phyloP scores from a whole-genome alignment of 2,329 filamentous ascomycete genomes.

The Botryotinia globosa region DNA sequence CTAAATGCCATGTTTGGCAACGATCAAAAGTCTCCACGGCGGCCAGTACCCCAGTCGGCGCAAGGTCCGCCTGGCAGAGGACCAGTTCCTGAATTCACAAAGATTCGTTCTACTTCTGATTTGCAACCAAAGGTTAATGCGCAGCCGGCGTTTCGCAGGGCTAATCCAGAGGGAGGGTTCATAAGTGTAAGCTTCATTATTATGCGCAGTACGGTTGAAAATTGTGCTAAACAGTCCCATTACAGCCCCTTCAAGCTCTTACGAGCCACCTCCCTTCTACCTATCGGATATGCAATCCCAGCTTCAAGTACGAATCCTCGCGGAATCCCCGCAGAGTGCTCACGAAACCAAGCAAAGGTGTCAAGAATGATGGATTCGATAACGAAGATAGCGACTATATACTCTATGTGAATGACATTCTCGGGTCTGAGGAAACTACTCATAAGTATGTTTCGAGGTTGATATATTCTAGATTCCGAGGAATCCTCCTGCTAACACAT shows the following conservation, averaged over 20 bases:
- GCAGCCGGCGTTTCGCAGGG: slow-evolving; percentile 87
- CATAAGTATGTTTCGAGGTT: slow-evolving; percentile 69
- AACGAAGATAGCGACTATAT: slow-evolving; percentile 99
- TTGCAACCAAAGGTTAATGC: slow-evolving; percentile 78
- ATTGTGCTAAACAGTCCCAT: slow-evolving; percentile 31
- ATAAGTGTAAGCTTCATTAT: slow-evolving; percentile 70
- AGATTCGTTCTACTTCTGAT: slow-evolving; percentile 69
- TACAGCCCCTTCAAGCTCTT: slow-evolving; percentile 86
- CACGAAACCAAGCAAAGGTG: slow-evolving; percentile 96
- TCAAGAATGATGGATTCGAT: slow-evolving; percentile 98
- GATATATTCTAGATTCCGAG: slow-evolving; percentile 24
- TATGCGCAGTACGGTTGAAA: slow-evolving; percentile 4
- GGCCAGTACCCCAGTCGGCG: slow-evolving; percentile 48
- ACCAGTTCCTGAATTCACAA: slow-evolving; percentile 83
- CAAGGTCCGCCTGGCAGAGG: slow-evolving; percentile 52
- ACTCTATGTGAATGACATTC: slow-evolving; percentile 96
- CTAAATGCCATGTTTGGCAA: slow-evolving; percentile 63
- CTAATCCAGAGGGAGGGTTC: slow-evolving; percentile 95
- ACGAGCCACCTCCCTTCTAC: slow-evolving; percentile 91
- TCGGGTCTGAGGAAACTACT: slow-evolving; percentile 95
- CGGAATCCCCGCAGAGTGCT: slow-evolving; percentile 92
- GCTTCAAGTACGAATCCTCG: slow-evolving; percentile 98
- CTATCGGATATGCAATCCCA: slow-evolving; percentile 96
- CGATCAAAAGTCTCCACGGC: slow-evolving; percentile 58
- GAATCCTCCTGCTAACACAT: slow-evolving; percentile 34